Evolutionary conservation across 768 basidiomycete species (phyloP).

Genomic region (Auricularia auricula-judae): DNA sequence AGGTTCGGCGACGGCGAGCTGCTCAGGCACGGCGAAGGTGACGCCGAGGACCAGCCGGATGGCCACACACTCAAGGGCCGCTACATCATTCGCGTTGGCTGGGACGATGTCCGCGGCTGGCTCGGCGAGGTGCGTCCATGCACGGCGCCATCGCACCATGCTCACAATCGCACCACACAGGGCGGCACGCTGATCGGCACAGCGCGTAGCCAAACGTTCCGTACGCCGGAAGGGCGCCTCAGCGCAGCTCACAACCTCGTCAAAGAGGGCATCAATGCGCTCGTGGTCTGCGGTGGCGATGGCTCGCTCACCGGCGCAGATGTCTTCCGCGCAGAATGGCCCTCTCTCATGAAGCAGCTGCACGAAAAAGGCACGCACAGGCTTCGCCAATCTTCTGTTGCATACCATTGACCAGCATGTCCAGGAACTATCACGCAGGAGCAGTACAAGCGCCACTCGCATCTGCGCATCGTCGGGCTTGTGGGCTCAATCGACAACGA

Average conservation of each 20-base stretch:
- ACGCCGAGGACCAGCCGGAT: slow-evolving; percentile 43
- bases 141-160: background rate
- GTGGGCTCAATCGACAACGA: slow-evolving; percentile 99
- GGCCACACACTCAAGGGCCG: slow-evolving; percentile 76
- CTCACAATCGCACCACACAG: slow-evolving; percentile 25
- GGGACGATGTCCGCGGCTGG: slow-evolving; percentile 97
- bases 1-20: slow-evolving; percentile 75
- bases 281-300: slow-evolving; percentile 96
- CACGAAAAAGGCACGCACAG: slow-evolving; percentile 42
- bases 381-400: background rate
- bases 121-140: slow-evolving; percentile 57
- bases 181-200: slow-evolving; percentile 96
- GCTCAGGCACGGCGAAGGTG: slow-evolving; percentile 57
- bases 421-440: slow-evolving; percentile 64
- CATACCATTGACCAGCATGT: background rate
- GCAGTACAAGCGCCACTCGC: slow-evolving; percentile 59
- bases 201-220: slow-evolving; percentile 73
- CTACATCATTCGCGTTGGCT: slow-evolving; percentile 92
- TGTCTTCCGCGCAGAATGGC: slow-evolving; percentile 90
- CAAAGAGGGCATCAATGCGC: slow-evolving; percentile 92
- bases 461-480: slow-evolving; percentile 94
- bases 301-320: slow-evolving; percentile 96
- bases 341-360: slow-evolving; percentile 63
- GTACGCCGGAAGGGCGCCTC: slow-evolving; percentile 80
- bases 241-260: slow-evolving; percentile 84